A percentile compares a stretch with the other conserved stretches of the same genome.
Evolutionary conservation across 306 rosid genomes (phyloP).

Genomic region (Cyamopsis tetragonoloba): DNA sequence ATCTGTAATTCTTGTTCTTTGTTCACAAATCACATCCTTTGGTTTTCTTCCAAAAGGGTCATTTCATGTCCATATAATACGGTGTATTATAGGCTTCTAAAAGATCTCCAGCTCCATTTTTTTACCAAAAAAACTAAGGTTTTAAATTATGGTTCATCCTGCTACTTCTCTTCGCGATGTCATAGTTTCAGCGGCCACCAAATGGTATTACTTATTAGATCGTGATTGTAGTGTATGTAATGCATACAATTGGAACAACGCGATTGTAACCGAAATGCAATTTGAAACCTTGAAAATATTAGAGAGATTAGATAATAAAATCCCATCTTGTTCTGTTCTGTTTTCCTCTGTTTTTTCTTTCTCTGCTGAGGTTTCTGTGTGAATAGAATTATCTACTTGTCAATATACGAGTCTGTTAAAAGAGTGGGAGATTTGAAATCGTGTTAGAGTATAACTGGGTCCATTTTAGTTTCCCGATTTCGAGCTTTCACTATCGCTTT

Average conservation of each 20-base stretch:
- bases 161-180: too few species aligned
- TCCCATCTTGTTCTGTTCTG: too few species aligned
- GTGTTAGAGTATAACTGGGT: background rate
- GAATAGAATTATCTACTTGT: conserved; percentile 9
- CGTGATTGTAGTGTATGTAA: too few species aligned
- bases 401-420: background rate
- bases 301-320: too few species aligned
- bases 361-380: conserved; percentile 18
- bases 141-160: too few species aligned
- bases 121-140: background rate
- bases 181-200: too few species aligned
- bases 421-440: background rate
- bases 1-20: conserved; percentile 33
- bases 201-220: too few species aligned
- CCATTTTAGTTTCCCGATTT: background rate
- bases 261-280: too few species aligned
- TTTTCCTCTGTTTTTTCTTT: background rate
- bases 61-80: background rate
- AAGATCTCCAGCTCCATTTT: conserved; percentile 20
- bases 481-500: background rate
- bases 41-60: conserved; percentile 5
- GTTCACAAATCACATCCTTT: background rate
- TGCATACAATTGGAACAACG: too few species aligned
- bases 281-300: too few species aligned
- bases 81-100: conserved; percentile 12